Evolutionary conservation across 352 stramenopile genomes (phyloP), one percentile per base, ranked within the genome.

Genomic region (Phytophthora pistaciae): DNA sequence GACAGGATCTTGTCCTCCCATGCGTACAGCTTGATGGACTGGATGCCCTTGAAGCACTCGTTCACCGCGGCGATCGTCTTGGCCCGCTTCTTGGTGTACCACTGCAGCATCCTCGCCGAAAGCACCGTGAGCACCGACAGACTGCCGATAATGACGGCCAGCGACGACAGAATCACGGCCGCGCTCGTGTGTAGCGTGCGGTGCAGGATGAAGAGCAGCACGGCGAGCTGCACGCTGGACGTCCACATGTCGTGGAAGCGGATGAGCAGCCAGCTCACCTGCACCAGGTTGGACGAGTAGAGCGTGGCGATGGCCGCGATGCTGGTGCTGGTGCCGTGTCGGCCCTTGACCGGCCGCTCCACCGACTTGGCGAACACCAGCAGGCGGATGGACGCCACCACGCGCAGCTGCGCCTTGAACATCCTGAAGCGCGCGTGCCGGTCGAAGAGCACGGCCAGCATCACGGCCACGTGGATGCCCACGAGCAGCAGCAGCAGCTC

Each of bases 1-100:
- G 69, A 59, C 38, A 75, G 29, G 13, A 79, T 75, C 50, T 83
- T 82, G 62, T 77, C 62, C 60, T 85, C 78, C 78, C 78, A 85
- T 20, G 78, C 75, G 54, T 85, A 70, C 21, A 85, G 25, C 46
- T 85, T 85, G 40, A 85, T 71, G 3, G 72, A 75, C 40, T 83
- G 75, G 25, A 85, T 81, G 21, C 75, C 71, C 49, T 83, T 78
- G 48, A 85, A 83, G 29, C 78, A 83, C 64, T 82, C 78, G 53
- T 77, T 74, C 23, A 85, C 66, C 2, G 63, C 56, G 9, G 76
- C 75, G 23, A 82, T 53, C 46, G 72, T 82, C 65, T 81, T 81
- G 10, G 68, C 60, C 20, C 72, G 65, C 52, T 83, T 82, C 71
- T 84, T 82, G 16, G 74, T 78, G 62, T 75, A 80, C 62, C 68